phyloP scores from a whole-genome alignment of 2,329 filamentous ascomycete genomes.

The Balansia obtecta region DNA sequence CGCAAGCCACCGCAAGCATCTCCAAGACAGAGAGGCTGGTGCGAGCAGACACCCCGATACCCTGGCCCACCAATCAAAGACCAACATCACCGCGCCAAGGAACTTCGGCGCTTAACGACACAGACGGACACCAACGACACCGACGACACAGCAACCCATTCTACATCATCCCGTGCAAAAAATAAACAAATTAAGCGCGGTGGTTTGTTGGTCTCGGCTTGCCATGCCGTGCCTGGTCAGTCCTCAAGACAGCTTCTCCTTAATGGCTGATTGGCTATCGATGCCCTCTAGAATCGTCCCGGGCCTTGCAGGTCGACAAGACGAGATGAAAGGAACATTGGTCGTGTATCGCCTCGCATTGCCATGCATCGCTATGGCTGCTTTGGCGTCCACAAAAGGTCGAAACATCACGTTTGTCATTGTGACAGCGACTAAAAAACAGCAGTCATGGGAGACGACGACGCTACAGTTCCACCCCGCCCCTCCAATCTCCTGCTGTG shows the following conservation, averaged over 20 bases:
- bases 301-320: background rate
- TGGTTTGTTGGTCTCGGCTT: background rate
- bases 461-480: background rate
- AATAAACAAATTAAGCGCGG: background rate
- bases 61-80: slow-evolving; percentile 13
- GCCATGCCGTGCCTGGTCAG: background rate
- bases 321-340: slow-evolving; percentile 5
- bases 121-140: no score
- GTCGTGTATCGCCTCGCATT: background rate
- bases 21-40: slow-evolving; percentile 10
- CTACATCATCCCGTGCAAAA: background rate
- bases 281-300: background rate
- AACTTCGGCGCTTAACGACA: slow-evolving; percentile 5
- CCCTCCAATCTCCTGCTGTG: background rate
- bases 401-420: background rate
- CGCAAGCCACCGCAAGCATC: slow-evolving; percentile 1
- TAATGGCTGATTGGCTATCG: slow-evolving; percentile 4
- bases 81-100: background rate
- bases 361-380: background rate
- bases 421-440: background rate
- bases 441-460: background rate
- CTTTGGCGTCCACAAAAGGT: background rate
- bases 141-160: background rate
- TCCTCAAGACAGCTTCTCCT: background rate
- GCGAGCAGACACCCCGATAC: slow-evolving; percentile 13